Evolutionary conservation across 345 rosid genomes (phyloP).

Genomic region (Trapa bicornis): DNA sequence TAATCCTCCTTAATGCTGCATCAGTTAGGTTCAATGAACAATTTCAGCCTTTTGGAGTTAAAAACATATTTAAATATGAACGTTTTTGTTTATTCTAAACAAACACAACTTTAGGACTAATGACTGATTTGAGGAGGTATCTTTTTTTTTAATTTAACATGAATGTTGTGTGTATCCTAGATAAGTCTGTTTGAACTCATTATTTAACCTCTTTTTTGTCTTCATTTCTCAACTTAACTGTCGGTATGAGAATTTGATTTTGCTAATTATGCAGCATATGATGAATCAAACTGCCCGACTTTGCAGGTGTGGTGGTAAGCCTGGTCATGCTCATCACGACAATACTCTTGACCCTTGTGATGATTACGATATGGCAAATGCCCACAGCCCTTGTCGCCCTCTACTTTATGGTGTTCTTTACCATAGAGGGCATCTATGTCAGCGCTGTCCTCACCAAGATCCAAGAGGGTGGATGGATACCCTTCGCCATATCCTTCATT

Average conservation of each 20-base stretch:
- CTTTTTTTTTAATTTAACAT: no score
- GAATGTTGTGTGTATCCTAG: no score
- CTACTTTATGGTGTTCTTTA: slow-evolving; percentile 52
- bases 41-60: neutral
- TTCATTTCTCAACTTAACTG: no score
- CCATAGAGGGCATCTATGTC: slow-evolving; percentile 71
- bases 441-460: slow-evolving; percentile 65
- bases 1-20: neutral
- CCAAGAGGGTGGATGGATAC: slow-evolving; percentile 86
- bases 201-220: no score
- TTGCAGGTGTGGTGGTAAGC: slow-evolving; percentile 72
- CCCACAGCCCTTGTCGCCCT: slow-evolving; percentile 40
- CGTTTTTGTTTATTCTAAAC: no score
- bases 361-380: slow-evolving; percentile 84
- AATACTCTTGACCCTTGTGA: slow-evolving; percentile 52
- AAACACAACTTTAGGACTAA: no score
- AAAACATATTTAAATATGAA: no score
- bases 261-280: neutral
- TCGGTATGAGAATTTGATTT: no score
- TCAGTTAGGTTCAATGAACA: neutral
- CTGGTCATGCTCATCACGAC: slow-evolving; percentile 85
- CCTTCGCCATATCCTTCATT: slow-evolving; percentile 63
- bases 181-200: no score
- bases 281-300: neutral
- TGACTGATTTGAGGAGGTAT: no score